Evolutionary conservation across 805 yeast species (phyloP).

Genomic region (Starmerella bacillaris): DNA sequence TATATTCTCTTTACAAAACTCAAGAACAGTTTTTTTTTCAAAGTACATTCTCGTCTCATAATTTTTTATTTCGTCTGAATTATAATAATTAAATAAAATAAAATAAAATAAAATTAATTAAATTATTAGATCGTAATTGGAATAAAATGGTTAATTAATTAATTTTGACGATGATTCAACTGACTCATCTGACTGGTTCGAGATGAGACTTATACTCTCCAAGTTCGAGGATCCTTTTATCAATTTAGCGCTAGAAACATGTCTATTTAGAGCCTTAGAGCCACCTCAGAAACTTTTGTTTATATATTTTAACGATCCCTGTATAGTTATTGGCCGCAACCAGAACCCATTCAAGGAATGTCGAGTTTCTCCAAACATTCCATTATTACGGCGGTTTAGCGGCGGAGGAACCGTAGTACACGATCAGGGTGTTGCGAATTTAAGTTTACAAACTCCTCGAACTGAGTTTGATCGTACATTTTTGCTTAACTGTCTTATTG

Average conservation of each 20-base stretch:
- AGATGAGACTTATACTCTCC: constrained; percentile 25
- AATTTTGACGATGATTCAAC: too few species aligned
- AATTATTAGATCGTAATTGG: too few species aligned
- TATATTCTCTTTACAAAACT: too few species aligned
- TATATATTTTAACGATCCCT: constrained; percentile 59
- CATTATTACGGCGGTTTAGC: constrained; percentile 57
- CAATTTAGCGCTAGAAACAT: constrained; percentile 71
- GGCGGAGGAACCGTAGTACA: constrained; percentile 98
- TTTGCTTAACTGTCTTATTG: constrained; percentile 33
- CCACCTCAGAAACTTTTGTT: constrained; percentile 34
- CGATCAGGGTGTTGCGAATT: constrained; percentile 75
- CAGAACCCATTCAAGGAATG: constrained; percentile 89
- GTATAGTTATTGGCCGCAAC: constrained; percentile 89
- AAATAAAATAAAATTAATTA: too few species aligned
- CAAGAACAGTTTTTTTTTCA: too few species aligned
- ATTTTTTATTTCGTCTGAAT: too few species aligned
- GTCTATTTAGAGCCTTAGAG: constrained; percentile 34
- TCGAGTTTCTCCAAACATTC: constrained; percentile 45
- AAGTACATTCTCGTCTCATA: too few species aligned
- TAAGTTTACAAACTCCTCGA: constrained; percentile 57
- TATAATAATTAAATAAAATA: too few species aligned
- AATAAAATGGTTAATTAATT: too few species aligned
- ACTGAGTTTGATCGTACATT: constrained; percentile 41
- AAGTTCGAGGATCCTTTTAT: constrained; percentile 44
- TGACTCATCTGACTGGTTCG: too few species aligned